These are phyloP conservation scores for Curvularia lunata DNA, from an alignment of 2,329 filamentous ascomycete species.

Conservation along the genomic window DNA sequence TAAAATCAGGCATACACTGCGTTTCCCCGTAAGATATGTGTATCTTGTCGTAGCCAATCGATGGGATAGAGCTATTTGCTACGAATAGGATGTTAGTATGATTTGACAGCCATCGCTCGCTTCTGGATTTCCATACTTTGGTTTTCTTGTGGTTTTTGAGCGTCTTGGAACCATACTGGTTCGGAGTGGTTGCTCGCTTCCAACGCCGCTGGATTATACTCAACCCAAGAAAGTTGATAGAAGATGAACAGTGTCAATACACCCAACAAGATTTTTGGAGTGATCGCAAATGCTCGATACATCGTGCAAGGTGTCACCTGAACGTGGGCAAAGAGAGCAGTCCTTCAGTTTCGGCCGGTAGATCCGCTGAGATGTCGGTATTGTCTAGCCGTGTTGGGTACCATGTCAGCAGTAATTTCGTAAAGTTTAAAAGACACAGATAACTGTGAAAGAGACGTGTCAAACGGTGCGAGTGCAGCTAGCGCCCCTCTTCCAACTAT, in stretches of 20 bases:
- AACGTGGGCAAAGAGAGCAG: no score
- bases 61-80: background rate
- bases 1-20: conserved; percentile 24
- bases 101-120: background rate
- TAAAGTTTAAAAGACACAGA: no score
- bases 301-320: background rate
- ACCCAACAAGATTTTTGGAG: conserved; percentile 10
- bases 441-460: no score
- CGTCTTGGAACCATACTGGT: conserved; percentile 13
- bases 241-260: conserved; percentile 11
- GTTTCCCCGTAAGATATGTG: conserved; percentile 26
- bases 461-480: no score
- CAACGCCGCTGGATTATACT: conserved; percentile 1
- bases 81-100: background rate
- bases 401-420: no score
- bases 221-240: conserved; percentile 13
- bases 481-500: background rate
- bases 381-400: no score
- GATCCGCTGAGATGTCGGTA: no score
- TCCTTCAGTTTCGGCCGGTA: no score
- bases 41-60: conserved; percentile 8
- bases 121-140: background rate
- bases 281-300: background rate
- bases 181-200: conserved; percentile 2
- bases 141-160: conserved; percentile 5